Conservation (phyloP, 441 rosid genomes). For the Croton setiger region DNA sequence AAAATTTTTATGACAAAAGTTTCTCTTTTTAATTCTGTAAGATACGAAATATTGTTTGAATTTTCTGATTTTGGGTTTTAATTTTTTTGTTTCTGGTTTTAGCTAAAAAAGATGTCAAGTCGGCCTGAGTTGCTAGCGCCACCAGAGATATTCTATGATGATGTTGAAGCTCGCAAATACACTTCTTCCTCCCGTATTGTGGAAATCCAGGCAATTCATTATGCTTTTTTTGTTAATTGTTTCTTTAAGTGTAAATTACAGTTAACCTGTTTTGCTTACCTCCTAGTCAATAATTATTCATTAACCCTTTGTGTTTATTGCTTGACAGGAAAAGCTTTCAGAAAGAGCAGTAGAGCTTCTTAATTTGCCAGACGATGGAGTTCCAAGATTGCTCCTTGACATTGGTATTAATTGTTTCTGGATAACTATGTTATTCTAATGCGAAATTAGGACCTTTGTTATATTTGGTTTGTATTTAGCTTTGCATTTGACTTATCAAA, state of each 20-base stretch:
- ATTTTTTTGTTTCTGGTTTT: neutral
- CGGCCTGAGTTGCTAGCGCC: conserved; percentile 86
- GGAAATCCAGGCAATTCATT: conserved; percentile 64
- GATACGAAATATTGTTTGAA: too few relatives aligned
- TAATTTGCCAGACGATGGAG: conserved; percentile 74
- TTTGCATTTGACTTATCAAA: neutral
- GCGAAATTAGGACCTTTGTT: neutral
- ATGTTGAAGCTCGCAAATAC: conserved; percentile 82
- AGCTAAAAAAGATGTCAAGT: conserved; percentile 48
- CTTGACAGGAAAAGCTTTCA: conserved; percentile 53
- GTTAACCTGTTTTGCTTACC: neutral
- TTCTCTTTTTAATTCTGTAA: too few relatives aligned
- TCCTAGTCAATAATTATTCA: neutral
- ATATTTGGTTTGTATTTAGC: neutral
- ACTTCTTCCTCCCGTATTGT: conserved; percentile 91
- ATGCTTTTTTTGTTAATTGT: neutral
- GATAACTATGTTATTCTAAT: neutral
- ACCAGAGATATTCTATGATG: conserved; percentile 93
- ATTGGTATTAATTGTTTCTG: conserved; percentile 44
- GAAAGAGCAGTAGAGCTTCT: conserved; percentile 96
- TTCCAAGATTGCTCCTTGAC: conserved; percentile 81
- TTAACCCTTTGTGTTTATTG: neutral
- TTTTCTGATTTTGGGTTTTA: too few relatives aligned
- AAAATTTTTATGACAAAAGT: too few relatives aligned
- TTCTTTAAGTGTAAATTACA: neutral